Conservation (phyloP, 2,329 filamentous ascomycete species). For the Neonectria magnoliae region DNA sequence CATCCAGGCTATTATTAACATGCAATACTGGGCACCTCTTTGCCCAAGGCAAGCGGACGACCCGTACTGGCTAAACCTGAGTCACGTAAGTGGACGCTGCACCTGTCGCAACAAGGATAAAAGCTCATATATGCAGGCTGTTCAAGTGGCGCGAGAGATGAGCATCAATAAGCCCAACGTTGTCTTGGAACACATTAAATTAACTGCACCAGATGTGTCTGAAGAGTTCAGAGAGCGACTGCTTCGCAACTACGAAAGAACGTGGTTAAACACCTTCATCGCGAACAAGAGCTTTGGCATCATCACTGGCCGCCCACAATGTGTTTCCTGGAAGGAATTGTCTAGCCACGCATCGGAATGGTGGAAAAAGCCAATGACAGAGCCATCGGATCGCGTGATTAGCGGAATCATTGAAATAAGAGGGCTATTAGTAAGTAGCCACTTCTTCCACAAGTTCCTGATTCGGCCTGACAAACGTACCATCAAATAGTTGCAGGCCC, state of each 20-base stretch:
- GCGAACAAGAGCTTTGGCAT: constrained; percentile 30
- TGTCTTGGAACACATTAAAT: constrained; percentile 34
- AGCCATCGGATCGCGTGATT: constrained; percentile 35
- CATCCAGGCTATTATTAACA: constrained; percentile 38
- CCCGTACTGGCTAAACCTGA: constrained; percentile 39
- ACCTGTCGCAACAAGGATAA: background rate
- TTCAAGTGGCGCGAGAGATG: constrained; percentile 37
- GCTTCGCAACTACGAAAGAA: constrained; percentile 24
- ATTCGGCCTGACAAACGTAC: background rate
- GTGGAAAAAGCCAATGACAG: constrained; percentile 33
- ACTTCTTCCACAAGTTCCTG: no score
- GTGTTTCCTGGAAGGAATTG: constrained; percentile 28
- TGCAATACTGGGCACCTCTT: constrained; percentile 40
- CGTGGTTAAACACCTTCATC: constrained; percentile 27
- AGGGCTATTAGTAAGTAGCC: constrained; percentile 25
- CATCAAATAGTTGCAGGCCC: background rate
- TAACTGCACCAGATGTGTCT: constrained; percentile 10
- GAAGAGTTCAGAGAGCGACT: constrained; percentile 20
- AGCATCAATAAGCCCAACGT: constrained; percentile 32
- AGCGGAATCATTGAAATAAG: constrained; percentile 38
- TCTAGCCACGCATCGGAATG: constrained; percentile 15
- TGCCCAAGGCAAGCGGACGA: constrained; percentile 34
- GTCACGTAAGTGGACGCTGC: constrained; percentile 26
- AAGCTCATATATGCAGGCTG: constrained; percentile 21
- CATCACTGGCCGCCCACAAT: constrained; percentile 19